Base-by-base conservation (phyloP, 2,329 filamentous ascomycete species). In the Colletotrichum coccodes region DNA sequence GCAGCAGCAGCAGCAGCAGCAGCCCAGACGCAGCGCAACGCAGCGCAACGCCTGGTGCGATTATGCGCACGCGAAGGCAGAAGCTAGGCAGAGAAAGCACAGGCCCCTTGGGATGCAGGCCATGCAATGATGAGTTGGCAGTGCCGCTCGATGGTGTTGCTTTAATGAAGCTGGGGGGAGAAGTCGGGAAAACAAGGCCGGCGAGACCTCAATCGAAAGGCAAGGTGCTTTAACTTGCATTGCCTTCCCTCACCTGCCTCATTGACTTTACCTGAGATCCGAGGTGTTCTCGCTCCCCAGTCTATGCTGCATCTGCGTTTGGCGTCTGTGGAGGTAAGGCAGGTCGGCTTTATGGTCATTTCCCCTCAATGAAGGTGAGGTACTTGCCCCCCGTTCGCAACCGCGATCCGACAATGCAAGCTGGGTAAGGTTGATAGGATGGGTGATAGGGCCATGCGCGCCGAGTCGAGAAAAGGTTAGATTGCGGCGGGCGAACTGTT, bases 91-190 rank as follows among this genome's bases (percentile, higher is more conserved):
- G 79, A 38, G 23, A 21, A 50, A 49, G 57, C 78, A 76, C 76
- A 79, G 80, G 80, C 75, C 30, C 78, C 80, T 80, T 77, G 80
- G 80, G 80, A 81, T 83, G 86, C 85, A 92, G 90, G 90, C 89
- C 85, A 92, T 91, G 91, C 90, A 92, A 80, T 89, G 90, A 92
- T 92, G 91, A 90, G 90, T 88, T 92, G 91, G 89, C 90, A 92
- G 80, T 89, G 86, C 87, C 80, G 65, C 60, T 64, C 38, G 65
- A 60, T 36, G 59, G 59, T 62, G 59, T 44, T 61, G 44, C 58
- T 42, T 30, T 60, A 42, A 34, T 46, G 54, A 44, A 58, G 28
- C 40, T 34, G 54, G 54, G 42, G 42, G 28, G n/a, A 46, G 42
- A 36, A 49, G 32, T 46, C 42, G 36, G 42, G 42, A 42, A 46